Conservation (phyloP, 371 early-diverging fungal genomes). For the Mucor ambiguus region DNA sequence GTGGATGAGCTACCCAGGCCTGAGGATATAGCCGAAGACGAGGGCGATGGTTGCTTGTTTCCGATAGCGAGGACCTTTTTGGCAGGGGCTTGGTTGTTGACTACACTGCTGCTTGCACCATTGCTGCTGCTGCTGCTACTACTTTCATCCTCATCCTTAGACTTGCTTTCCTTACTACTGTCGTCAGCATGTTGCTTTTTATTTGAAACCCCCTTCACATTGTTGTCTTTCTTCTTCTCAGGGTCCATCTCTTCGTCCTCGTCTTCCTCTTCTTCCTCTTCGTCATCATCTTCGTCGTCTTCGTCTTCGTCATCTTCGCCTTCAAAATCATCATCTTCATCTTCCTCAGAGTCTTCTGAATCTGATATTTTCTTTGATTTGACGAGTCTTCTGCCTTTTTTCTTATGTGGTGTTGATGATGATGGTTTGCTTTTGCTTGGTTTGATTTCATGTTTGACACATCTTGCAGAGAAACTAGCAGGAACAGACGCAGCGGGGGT, state of each 20-base stretch:
- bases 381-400: not conserved
- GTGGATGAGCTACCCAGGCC: not conserved
- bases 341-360: constrained; percentile 15
- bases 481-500: constrained; percentile 18
- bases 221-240: not conserved
- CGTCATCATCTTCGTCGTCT: constrained; percentile 21
- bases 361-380: not conserved
- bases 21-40: not conserved
- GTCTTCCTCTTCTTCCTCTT: constrained; percentile 10
- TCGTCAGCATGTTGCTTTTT: not conserved
- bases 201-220: not conserved
- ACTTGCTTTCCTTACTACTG: not conserved
- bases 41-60: not conserved
- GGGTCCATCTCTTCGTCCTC: constrained; percentile 1
- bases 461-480: constrained; percentile 13
- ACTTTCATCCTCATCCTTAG: not conserved
- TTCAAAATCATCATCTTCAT: constrained; percentile 17
- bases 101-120: not conserved
- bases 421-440: not conserved
- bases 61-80: not conserved
- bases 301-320: constrained; percentile 16
- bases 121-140: not conserved
- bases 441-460: constrained; percentile 15
- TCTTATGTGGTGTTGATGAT: not conserved
- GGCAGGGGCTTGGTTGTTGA: not conserved